A percentile compares a stretch with the other conserved stretches of the same genome.
Conservation (phyloP, 192 early-diverging fungal species). For the Rhizophagus clarus region DNA sequence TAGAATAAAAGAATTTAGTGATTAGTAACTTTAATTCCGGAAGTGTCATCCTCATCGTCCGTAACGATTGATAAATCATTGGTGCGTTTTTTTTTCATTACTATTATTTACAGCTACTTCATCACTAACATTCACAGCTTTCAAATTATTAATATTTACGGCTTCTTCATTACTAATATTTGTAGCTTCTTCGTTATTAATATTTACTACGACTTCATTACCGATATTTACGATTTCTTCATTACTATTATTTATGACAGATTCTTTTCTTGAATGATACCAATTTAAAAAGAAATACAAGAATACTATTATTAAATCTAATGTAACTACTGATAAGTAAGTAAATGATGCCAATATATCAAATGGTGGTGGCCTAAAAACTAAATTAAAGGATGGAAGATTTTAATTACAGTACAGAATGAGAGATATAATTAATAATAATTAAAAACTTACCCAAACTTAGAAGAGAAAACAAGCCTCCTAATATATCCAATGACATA, state of each 20-base stretch:
- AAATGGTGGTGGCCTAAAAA: slow-evolving; percentile 2
- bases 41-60: no score
- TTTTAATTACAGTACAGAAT: no score
- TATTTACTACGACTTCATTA: no score
- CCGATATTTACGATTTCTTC: no score
- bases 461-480: slow-evolving; percentile 40
- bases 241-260: background rate
- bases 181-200: no score
- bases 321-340: background rate
- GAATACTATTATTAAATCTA: background rate
- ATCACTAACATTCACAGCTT: no score
- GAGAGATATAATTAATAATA: background rate
- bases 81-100: background rate
- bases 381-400: background rate
- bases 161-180: no score
- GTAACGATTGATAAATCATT: no score
- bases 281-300: slow-evolving; percentile 4
- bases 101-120: background rate
- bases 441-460: slow-evolving; percentile 34
- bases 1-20: no score
- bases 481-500: slow-evolving; percentile 39
- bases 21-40: no score
- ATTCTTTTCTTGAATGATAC: background rate
- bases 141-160: no score
- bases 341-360: background rate